phyloP scores from a whole-genome alignment of 2,329 filamentous ascomycete species.

The Blastomyces percursus region DNA sequence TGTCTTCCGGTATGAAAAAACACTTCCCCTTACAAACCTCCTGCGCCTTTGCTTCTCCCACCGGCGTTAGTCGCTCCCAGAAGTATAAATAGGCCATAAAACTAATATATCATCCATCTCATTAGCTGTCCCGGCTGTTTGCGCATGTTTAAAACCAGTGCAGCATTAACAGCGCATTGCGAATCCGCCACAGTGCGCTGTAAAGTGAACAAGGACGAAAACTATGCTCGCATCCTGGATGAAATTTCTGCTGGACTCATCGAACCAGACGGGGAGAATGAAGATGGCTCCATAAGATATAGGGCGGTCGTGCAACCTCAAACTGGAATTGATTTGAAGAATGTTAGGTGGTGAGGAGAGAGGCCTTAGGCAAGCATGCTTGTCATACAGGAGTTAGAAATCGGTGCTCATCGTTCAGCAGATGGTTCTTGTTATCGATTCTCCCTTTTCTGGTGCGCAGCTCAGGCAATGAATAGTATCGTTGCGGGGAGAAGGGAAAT shows the following conservation, averaged over 20 bases:
- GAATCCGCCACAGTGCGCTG: slow-evolving; percentile 30
- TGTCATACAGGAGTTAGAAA: not conserved
- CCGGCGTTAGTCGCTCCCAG: not conserved
- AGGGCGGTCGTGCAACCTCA: slow-evolving; percentile 15
- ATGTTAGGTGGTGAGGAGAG: slow-evolving; percentile 10
- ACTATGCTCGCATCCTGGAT: slow-evolving; percentile 27
- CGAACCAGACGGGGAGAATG: slow-evolving; percentile 22
- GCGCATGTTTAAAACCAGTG: slow-evolving; percentile 27
- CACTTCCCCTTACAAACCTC: not conserved
- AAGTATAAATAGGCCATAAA: slow-evolving; percentile 8
- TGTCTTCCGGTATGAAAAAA: slow-evolving; percentile 17
- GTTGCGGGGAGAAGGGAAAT: not conserved
- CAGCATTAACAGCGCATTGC: slow-evolving; percentile 33
- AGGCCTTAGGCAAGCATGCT: not conserved
- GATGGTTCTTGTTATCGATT: not conserved
- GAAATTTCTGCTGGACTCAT: slow-evolving; percentile 31
- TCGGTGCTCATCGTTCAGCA: not conserved
- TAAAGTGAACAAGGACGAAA: slow-evolving; percentile 20
- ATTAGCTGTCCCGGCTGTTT: slow-evolving; percentile 31
- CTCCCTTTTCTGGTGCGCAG: not conserved
- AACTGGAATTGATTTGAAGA: slow-evolving; percentile 10
- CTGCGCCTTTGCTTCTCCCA: not conserved
- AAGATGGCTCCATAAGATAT: slow-evolving; percentile 28
- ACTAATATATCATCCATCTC: slow-evolving; percentile 5
- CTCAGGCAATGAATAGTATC: too few relatives aligned